Evolutionary conservation across 2,329 filamentous ascomycete species (phyloP).

Genomic region (Colletotrichum abscissum): DNA sequence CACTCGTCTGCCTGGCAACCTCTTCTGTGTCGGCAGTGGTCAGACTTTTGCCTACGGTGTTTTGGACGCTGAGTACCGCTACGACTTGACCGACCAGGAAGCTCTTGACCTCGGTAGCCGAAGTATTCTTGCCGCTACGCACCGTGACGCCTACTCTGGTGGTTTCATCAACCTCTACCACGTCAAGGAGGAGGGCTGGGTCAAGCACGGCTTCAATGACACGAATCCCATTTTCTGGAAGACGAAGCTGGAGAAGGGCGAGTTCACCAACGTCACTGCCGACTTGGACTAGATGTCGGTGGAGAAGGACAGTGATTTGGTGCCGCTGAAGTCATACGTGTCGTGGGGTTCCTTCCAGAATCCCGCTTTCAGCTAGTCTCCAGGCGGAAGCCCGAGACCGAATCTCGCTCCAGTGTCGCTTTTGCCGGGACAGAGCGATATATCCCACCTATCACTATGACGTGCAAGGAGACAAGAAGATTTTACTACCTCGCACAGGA

Average conservation of each 20-base stretch:
- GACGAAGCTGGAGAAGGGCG: constrained; percentile 97
- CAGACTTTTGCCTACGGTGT: constrained; percentile 99
- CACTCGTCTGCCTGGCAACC: constrained; percentile 89
- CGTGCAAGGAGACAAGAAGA: constrained; percentile 3
- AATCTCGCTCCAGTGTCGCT: neutral
- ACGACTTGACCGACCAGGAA: constrained; percentile 87
- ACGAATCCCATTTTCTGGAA: constrained; percentile 99
- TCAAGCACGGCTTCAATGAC: constrained; percentile 97
- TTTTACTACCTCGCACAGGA: neutral
- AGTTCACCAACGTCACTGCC: constrained; percentile 95
- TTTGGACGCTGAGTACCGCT: constrained; percentile 93
- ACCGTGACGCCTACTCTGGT: constrained; percentile 98
- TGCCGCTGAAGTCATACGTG: neutral
- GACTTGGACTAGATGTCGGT: constrained; percentile 65
- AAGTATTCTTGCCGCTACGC: constrained; percentile 95
- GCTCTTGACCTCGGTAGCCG: constrained; percentile 90
- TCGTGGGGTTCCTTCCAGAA: neutral
- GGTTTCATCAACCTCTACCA: constrained; percentile 99
- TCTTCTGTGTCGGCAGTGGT: constrained; percentile 98
- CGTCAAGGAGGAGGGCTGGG: constrained; percentile 98
- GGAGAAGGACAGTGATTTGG: constrained; percentile 11
- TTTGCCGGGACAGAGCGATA: neutral
- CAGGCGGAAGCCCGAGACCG: neutral
- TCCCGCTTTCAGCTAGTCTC: neutral
- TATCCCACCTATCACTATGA: neutral